phyloP scores from a whole-genome alignment of 2,329 filamentous ascomycete genomes.

The Colletotrichum filicis region DNA sequence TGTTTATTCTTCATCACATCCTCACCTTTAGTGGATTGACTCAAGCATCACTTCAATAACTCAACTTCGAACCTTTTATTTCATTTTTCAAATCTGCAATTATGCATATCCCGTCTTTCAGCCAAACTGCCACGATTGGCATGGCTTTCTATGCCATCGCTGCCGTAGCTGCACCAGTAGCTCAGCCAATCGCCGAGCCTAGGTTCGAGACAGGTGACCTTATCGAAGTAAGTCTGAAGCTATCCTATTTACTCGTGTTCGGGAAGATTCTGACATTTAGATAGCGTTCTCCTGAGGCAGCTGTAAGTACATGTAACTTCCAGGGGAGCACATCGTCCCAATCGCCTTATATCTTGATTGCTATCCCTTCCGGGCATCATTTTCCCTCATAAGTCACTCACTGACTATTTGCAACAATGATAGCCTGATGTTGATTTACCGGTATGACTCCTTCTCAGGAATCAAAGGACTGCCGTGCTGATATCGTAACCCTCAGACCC shows the following conservation, averaged over 20 bases:
- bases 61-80: neutral
- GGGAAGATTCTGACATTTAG: neutral
- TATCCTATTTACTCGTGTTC: no score
- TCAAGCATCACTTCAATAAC: neutral
- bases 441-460: neutral
- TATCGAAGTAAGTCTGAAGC: neutral
- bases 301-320: neutral
- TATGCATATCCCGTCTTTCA: conserved; percentile 23
- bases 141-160: conserved; percentile 22
- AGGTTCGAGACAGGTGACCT: neutral
- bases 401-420: neutral
- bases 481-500: neutral
- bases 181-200: neutral
- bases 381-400: no score
- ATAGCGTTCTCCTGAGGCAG: conserved; percentile 17
- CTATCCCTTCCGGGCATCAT: neutral
- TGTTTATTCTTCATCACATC: neutral
- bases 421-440: conserved; percentile 8
- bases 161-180: conserved; percentile 13
- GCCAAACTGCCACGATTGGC: conserved; percentile 17
- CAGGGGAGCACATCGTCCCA: no score
- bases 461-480: neutral
- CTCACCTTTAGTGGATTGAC: neutral
- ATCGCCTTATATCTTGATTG: no score
- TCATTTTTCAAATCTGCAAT: neutral